Base-by-base conservation (phyloP, 1,284 basidiomycete genomes). In the Peniophora sp. region DNA sequence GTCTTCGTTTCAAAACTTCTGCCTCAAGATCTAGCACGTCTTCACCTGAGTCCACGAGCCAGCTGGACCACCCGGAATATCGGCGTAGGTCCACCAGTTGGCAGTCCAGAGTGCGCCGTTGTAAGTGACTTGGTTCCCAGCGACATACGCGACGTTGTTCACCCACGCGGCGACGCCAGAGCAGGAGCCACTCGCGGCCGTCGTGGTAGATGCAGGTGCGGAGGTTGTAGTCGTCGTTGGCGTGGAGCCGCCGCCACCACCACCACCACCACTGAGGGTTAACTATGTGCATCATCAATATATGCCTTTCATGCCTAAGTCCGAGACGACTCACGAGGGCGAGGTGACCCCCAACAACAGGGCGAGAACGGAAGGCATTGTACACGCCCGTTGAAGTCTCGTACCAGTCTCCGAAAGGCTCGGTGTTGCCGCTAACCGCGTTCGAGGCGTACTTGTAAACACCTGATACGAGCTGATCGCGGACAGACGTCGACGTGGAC, bases 61-160 rank as follows among this genome's bases (percentile, higher is more conserved):
- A 87, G 63, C 63, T 93, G 11, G 85, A 85, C 1, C 97, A 97
- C 64, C 87, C 90, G 2, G 70, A 34, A 32, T 12, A 32, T 32
- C 27, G 6, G 27, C 27, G 27, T 32, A 32, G 5, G 27, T 32
- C 27, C 27, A 32, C 27, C 27, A 32, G 6, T 32, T 32, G 27
- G 27, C 27, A 12, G 12, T 12, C 27, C 27, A 32, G 12, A 32
- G 27, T 5, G 12, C 27, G 27, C 27, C 27, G 27, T 32, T 32
- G 27, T 32, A 32, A 12, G 27, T 32, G 27, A 32, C 27, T 32
- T 32, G 27, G 12, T 32, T 12, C 27, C 27, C 27, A 12, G 27
- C 27, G 5, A 32, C 27, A 12, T 32, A 32, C 12, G 27, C 27
- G 27, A 32, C 27, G 27, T 32, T 32, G 27, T 32, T 32, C 12